Conservation (phyloP, 2,329 filamentous ascomycete genomes). For the Trematosphaeria pertusa region DNA sequence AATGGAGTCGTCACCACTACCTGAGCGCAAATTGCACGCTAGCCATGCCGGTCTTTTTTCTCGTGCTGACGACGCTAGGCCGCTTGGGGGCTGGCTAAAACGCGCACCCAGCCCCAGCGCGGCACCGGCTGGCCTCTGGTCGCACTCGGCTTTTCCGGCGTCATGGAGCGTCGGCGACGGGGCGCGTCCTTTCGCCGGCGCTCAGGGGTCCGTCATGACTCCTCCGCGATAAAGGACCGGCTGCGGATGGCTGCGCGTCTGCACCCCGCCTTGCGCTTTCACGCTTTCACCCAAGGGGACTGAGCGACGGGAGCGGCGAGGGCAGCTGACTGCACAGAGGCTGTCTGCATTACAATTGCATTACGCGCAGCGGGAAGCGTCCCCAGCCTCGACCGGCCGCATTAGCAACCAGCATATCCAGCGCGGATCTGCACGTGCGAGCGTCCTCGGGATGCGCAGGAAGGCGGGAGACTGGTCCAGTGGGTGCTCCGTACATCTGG, state of each 20-base stretch:
- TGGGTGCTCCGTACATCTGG: neutral
- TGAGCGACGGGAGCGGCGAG: slow-evolving; percentile 9
- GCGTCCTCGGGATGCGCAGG: neutral
- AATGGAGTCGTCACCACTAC: slow-evolving; percentile 23
- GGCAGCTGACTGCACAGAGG: slow-evolving; percentile 12
- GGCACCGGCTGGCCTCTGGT: neutral
- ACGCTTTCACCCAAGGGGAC: slow-evolving; percentile 5
- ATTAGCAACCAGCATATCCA: slow-evolving; percentile 10
- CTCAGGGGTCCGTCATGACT: slow-evolving; percentile 19
- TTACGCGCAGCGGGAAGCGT: neutral
- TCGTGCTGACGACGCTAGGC: slow-evolving; percentile 21
- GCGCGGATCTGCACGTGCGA: slow-evolving; percentile 7
- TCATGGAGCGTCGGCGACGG: slow-evolving; percentile 16
- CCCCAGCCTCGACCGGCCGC: slow-evolving; percentile 16
- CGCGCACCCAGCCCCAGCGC: slow-evolving; percentile 13
- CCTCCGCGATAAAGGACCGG: slow-evolving; percentile 35
- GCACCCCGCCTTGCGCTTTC: slow-evolving; percentile 34
- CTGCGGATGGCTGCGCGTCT: slow-evolving; percentile 16
- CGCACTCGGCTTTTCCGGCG: slow-evolving; percentile 17
- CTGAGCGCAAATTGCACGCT: slow-evolving; percentile 13
- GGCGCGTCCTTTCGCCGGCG: slow-evolving; percentile 1
- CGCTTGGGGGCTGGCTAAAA: slow-evolving; percentile 1
- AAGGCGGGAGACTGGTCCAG: neutral
- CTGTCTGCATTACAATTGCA: slow-evolving; percentile 2
- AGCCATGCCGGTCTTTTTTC: slow-evolving; percentile 25